Evolutionary conservation across 257 asterid species (phyloP), one percentile per base, ranked within the genome.

Genomic region (Petrea volubilis): DNA sequence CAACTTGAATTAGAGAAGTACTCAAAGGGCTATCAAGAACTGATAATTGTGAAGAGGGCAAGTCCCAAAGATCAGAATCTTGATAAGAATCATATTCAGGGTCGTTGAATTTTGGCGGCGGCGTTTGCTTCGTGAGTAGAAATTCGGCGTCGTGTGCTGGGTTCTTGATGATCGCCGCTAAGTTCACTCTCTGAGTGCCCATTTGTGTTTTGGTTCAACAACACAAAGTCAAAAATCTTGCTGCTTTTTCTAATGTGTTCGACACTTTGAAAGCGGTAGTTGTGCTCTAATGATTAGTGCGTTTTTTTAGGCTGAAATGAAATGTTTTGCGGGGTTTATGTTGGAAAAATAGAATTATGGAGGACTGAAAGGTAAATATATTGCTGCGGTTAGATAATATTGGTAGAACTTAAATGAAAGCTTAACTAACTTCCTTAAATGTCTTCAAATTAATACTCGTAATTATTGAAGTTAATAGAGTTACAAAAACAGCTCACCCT

Each of bases 41-140:
- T 60, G 77, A 71, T 60, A 94, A 81, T 47, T 77, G 78, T 1
- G 81, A 72, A 50, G 82, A 84, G 50, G 97, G 98, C 83, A 94
- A 83, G 81, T 94, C 98, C 98, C 97, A 94, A 23, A 94, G 90
- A 58, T 80, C 85, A 52, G 96, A 87, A 83, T 94, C 98, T 14
- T 68, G 80, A 65, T 82, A 84, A 33, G 88, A 84, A 81, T 89
- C 96, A 67, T 94, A 91, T 27, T 94, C 96, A 0, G 90, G 80
- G 74, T 94, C 95, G 72, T 84, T 71, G 86, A 94, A 89, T 78
- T 83, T 80, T 6, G 89, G 84, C 10, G 97, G 97, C 70, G 87
- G 98, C 33, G 64, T 79, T 81, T 89, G 93, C 81, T 82, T 86
- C 5, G 78, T 51, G 70, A 94, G 87, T 12, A 94, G 81, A 29